phyloP scores from a whole-genome alignment of 2,329 filamentous ascomycete genomes.

The Trichoderma arundinaceum region DNA sequence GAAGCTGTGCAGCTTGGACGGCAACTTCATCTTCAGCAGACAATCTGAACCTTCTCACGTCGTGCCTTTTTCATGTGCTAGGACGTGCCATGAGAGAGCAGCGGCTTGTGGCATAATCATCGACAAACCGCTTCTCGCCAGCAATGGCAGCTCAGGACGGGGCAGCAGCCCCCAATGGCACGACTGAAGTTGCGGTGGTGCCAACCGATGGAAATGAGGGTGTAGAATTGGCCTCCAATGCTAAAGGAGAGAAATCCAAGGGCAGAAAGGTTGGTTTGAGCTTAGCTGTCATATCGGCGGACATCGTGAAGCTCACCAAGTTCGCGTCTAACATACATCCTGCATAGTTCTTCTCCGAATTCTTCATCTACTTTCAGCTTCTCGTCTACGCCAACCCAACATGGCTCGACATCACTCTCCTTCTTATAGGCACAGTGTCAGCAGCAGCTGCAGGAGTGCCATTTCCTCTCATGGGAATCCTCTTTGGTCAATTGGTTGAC shows the following conservation, averaged over 20 bases:
- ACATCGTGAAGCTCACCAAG: not conserved
- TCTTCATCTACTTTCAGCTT: slow-evolving; percentile 49
- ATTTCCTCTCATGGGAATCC: slow-evolving; percentile 67
- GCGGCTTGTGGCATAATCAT: slow-evolving; percentile 19
- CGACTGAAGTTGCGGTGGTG: not conserved
- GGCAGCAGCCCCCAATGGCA: not conserved
- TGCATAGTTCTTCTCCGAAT: not conserved
- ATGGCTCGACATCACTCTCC: slow-evolving; percentile 51
- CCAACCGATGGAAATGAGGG: not conserved
- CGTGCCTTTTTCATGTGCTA: not conserved
- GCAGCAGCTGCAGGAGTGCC: slow-evolving; percentile 65
- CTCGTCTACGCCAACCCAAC: slow-evolving; percentile 54
- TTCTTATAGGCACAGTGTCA: slow-evolving; percentile 49
- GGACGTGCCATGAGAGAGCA: slow-evolving; percentile 6
- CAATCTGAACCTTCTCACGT: not conserved
- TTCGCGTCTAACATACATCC: not conserved
- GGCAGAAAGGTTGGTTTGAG: not conserved
- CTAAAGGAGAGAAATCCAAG: not conserved
- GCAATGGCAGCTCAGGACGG: slow-evolving; percentile 25
- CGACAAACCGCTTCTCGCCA: slow-evolving; percentile 1
- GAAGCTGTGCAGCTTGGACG: not conserved
- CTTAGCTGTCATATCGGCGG: not conserved
- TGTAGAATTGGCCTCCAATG: not conserved
- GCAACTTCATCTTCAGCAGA: slow-evolving; percentile 3
- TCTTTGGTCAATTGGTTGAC: slow-evolving; percentile 69